These are phyloP conservation scores for Ambispora gerdemannii DNA, from an alignment of 192 early-diverging fungal genomes.

Conservation along the genomic window DNA sequence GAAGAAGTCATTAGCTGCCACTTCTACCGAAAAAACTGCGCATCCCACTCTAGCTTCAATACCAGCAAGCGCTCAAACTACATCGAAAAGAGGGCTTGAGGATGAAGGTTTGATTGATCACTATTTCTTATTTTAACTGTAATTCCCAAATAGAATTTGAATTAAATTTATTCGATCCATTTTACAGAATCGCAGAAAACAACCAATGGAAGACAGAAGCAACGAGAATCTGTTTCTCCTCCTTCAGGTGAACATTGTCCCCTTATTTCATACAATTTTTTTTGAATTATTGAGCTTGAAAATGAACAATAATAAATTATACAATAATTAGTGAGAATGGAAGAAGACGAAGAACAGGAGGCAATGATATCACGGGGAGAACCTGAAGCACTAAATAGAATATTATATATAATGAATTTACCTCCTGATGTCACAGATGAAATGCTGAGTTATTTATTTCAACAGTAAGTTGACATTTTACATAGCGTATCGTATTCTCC, in stretches of 20 bases:
- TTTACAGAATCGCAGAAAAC: neutral
- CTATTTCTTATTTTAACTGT: neutral
- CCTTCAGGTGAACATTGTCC: neutral
- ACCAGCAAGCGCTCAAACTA: neutral
- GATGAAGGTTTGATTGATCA: slow-evolving; percentile 26
- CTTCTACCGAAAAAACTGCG: neutral
- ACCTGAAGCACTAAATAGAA: slow-evolving; percentile 35
- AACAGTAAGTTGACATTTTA: slow-evolving; percentile 45
- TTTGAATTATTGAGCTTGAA: too few relatives aligned
- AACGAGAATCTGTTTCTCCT: neutral
- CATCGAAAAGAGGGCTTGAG: slow-evolving; percentile 20
- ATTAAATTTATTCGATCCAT: neutral
- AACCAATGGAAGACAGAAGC: slow-evolving; percentile 4
- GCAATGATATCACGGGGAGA: slow-evolving; percentile 30
- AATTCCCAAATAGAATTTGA: neutral
- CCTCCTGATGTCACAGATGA: slow-evolving; percentile 47
- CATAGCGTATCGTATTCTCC: neutral
- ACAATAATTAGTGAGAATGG: neutral
- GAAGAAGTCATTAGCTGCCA: slow-evolving; percentile 3
- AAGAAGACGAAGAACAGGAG: slow-evolving; percentile 14
- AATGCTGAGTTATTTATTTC: slow-evolving; percentile 49
- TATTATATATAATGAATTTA: slow-evolving; percentile 45
- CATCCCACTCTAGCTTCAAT: neutral
- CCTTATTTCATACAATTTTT: too few relatives aligned
- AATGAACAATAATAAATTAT: too few relatives aligned